Conservation (phyloP, 306 rosid genomes). For the Dryas alaskensis region DNA sequence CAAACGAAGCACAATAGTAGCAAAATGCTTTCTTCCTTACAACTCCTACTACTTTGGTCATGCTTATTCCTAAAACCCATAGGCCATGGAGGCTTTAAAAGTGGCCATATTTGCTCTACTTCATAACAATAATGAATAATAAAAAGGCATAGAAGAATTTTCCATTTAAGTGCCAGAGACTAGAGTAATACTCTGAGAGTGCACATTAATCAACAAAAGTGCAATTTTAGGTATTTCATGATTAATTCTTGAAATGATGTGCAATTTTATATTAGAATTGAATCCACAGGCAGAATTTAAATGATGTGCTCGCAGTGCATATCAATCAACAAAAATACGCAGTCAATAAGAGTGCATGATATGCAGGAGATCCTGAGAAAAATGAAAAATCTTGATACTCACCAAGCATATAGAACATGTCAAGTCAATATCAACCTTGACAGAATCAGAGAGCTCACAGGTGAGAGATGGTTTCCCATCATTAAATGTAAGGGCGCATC, state of each 20-base stretch:
- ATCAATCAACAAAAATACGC: neutral
- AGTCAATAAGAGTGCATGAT: neutral
- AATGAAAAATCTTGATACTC: conserved; percentile 26
- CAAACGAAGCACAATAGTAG: neutral
- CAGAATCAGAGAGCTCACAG: conserved; percentile 77
- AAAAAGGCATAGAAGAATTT: neutral
- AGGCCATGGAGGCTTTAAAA: neutral
- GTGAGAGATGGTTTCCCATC: conserved; percentile 85
- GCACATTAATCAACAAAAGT: neutral
- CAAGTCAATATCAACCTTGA: conserved; percentile 75
- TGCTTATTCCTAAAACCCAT: neutral
- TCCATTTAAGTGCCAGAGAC: neutral
- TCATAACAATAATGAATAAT: neutral
- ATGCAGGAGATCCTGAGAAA: neutral
- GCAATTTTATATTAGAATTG: neutral
- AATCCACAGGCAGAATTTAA: neutral
- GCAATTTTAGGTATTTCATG: neutral
- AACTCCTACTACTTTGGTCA: neutral
- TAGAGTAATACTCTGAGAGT: neutral
- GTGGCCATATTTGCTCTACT: neutral
- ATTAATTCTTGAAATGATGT: neutral
- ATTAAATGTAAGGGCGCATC: conserved; percentile 53
- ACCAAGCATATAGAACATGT: conserved; percentile 97
- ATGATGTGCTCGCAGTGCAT: neutral
- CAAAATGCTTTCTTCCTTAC: neutral